Percentiles rank a stretch among this genome's conserved stretches.
Conservation (phyloP, 2,329 filamentous ascomycete genomes). For the Aureobasidium sp. region DNA sequence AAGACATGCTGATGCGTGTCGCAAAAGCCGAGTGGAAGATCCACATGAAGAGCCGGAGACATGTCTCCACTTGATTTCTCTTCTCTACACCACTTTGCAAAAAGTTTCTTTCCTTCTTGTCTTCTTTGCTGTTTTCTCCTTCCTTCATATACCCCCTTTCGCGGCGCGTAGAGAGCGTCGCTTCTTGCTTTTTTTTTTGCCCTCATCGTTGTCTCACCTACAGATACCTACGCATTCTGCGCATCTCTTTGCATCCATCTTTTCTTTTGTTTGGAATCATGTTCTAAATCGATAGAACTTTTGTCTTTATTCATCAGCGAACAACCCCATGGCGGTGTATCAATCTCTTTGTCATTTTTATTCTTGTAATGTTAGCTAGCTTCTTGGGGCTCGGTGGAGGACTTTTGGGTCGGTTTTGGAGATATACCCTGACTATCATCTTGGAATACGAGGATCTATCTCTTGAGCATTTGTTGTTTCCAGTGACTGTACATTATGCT, state of each 20-base stretch:
- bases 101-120: background rate
- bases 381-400: background rate
- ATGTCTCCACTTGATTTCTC: background rate
- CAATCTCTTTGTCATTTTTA: background rate
- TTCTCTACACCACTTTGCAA: background rate
- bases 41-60: conserved; percentile 38
- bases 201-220: background rate
- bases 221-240: background rate
- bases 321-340: background rate
- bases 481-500: too few relatives aligned
- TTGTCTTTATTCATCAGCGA: background rate
- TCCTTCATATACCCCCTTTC: background rate
- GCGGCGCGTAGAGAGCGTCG: background rate
- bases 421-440: background rate
- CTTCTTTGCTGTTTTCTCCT: background rate
- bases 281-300: background rate
- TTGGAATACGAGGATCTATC: background rate
- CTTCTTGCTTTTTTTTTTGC: background rate
- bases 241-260: background rate
- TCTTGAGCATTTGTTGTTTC: background rate
- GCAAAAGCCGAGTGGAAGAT: conserved; percentile 79
- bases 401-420: background rate
- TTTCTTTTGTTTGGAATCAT: background rate
- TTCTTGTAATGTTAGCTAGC: background rate
- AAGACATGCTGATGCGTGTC: conserved; percentile 87